Conservation (phyloP, 345 rosid genomes). For the Eucalyptus erythrocorys region DNA sequence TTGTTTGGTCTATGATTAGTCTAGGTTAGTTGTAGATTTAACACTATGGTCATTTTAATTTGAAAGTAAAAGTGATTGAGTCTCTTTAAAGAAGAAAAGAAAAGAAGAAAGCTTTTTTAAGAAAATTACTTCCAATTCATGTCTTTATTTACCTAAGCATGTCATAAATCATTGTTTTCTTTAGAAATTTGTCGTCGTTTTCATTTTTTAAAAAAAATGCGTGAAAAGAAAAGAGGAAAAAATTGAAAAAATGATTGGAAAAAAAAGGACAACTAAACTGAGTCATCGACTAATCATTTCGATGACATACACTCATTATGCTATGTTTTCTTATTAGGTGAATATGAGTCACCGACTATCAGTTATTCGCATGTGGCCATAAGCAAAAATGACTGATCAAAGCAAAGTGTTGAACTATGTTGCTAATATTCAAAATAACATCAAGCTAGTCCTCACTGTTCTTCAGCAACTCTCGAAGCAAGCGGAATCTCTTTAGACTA, state of each 20-base stretch:
- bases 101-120: too few species aligned
- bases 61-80: neutral
- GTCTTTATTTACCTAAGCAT: neutral
- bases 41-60: neutral
- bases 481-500: neutral
- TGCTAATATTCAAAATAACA: neutral
- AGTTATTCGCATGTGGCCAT: neutral
- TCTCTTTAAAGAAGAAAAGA: neutral
- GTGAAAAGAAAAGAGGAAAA: neutral
- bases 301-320: fast-evolving
- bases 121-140: neutral
- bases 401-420: neutral
- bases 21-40: neutral
- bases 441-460: neutral
- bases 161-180: neutral
- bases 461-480: neutral
- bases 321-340: neutral
- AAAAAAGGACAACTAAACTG: neutral
- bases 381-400: neutral
- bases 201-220: neutral
- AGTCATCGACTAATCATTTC: fast-evolving
- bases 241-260: neutral
- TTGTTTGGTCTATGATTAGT: neutral
- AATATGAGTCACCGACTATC: neutral
- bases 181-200: too few species aligned